Evolutionary conservation across 176 grass and related monocot genomes (phyloP).

Genomic region (Miscanthus lutarioriparius): DNA sequence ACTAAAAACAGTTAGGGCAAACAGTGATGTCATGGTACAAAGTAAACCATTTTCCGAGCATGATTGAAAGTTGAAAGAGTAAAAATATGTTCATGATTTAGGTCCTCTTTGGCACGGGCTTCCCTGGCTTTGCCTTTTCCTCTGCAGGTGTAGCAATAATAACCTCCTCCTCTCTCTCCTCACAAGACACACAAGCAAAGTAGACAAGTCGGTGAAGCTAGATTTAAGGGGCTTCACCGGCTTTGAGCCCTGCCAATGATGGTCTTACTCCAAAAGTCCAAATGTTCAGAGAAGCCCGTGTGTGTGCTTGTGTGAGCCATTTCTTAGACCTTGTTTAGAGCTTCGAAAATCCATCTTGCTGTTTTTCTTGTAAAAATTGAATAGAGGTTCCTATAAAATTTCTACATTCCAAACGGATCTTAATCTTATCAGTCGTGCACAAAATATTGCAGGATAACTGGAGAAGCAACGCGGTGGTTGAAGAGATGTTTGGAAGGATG

Average conservation of each 20-base stretch:
- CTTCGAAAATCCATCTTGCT: not conserved
- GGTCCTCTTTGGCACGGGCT: no score
- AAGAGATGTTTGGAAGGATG: conserved; percentile 54
- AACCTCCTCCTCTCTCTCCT: no score
- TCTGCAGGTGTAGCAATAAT: no score
- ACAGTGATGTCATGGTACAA: not conserved
- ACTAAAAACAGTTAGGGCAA: not conserved
- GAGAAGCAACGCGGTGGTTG: conserved; percentile 21
- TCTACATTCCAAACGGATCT: not conserved
- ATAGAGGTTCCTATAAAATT: not conserved
- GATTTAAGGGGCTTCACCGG: no score
- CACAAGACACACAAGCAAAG: no score
- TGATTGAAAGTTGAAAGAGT: not conserved
- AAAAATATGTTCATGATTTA: not conserved
- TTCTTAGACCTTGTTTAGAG: not conserved
- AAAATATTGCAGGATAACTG: conserved; percentile 25
- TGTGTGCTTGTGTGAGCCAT: not conserved
- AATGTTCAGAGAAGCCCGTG: not conserved
- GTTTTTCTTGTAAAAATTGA: not conserved
- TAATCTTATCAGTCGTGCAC: no score
- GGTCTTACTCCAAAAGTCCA: not conserved
- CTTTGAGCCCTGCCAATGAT: no score
- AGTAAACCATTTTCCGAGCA: conserved; percentile 1
- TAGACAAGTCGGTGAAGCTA: no score
- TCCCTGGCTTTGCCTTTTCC: no score